Conservation (phyloP, 768 basidiomycete species). For the Auricularia sp. region DNA sequence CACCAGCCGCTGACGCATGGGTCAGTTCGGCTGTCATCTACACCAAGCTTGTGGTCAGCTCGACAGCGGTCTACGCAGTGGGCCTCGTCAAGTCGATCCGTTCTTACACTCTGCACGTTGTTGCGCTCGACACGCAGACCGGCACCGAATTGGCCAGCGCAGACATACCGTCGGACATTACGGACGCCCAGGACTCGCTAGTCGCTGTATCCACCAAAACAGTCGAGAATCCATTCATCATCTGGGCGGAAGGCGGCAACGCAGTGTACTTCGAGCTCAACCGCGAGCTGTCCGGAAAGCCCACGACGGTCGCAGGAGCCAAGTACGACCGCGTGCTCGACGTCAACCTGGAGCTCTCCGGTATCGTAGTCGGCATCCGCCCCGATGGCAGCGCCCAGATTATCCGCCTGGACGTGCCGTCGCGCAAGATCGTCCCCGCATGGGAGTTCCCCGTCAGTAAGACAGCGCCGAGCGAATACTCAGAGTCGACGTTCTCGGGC, state of each 20-base stretch:
- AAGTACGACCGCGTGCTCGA: slow-evolving; percentile 49
- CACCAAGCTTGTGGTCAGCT: slow-evolving; percentile 48
- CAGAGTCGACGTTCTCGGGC: slow-evolving; percentile 49
- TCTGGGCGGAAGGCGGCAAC: slow-evolving; percentile 43
- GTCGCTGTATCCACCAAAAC: slow-evolving; percentile 23
- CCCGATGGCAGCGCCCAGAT: slow-evolving; percentile 49
- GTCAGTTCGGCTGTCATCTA: slow-evolving; percentile 55
- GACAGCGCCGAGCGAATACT: slow-evolving; percentile 32
- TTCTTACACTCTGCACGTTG: slow-evolving; percentile 58
- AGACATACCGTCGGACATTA: slow-evolving; percentile 45
- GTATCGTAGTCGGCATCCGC: slow-evolving; percentile 50
- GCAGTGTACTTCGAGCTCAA: slow-evolving; percentile 43
- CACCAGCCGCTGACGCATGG: background rate
- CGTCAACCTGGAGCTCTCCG: slow-evolving; percentile 45
- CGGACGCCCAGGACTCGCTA: slow-evolving; percentile 26
- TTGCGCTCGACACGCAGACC: slow-evolving; percentile 44
- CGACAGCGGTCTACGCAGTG: slow-evolving; percentile 45
- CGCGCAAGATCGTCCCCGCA: slow-evolving; percentile 25
- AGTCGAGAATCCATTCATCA: slow-evolving; percentile 24
- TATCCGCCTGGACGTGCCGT: slow-evolving; percentile 40
- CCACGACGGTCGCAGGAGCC: slow-evolving; percentile 31
- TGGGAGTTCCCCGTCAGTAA: slow-evolving; percentile 45
- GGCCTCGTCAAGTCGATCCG: slow-evolving; percentile 41
- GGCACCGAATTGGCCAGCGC: slow-evolving; percentile 41
- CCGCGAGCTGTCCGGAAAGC: slow-evolving; percentile 41